These are phyloP conservation scores for Suillus cothurnatus DNA, from an alignment of 768 basidiomycete genomes.

Conservation along the genomic window DNA sequence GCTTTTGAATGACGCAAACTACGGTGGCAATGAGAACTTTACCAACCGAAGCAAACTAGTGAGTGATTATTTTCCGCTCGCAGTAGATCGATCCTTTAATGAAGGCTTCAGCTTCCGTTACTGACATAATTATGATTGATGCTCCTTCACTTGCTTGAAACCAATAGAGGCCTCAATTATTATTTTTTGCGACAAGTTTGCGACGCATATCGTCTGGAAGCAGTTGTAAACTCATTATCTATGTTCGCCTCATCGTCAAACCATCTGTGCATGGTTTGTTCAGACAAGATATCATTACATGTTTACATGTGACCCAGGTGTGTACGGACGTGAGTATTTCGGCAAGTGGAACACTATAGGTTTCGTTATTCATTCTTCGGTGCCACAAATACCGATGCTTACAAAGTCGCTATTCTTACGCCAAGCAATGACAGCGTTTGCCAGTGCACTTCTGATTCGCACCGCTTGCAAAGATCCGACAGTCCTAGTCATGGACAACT, in stretches of 20 bases:
- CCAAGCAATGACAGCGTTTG: conserved; percentile 7
- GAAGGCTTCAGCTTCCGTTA: conserved; percentile 1
- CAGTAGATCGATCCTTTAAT: not conserved
- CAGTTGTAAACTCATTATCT: not conserved
- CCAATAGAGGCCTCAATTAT: not conserved
- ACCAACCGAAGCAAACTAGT: not conserved
- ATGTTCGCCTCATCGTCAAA: not conserved
- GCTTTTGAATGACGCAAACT: not conserved
- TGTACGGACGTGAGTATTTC: conserved; percentile 1
- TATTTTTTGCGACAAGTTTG: not conserved
- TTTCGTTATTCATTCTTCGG: conserved; percentile 1
- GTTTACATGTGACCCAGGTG: not conserved
- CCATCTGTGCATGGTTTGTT: not conserved
- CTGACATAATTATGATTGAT: not conserved
- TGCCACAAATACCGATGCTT: not conserved
- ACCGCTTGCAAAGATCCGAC: conserved; percentile 2
- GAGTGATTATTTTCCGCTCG: not conserved
- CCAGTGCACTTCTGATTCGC: conserved; percentile 1
- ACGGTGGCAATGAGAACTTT: not conserved
- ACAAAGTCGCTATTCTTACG: conserved; percentile 4
- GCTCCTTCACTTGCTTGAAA: not conserved
- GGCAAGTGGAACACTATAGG: not conserved
- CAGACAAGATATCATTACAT: not conserved
- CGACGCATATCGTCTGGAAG: not conserved
- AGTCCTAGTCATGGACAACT: not conserved